Evolutionary conservation across 2,329 filamentous ascomycete species (phyloP).

Genomic region (Sclerotinia minor): DNA sequence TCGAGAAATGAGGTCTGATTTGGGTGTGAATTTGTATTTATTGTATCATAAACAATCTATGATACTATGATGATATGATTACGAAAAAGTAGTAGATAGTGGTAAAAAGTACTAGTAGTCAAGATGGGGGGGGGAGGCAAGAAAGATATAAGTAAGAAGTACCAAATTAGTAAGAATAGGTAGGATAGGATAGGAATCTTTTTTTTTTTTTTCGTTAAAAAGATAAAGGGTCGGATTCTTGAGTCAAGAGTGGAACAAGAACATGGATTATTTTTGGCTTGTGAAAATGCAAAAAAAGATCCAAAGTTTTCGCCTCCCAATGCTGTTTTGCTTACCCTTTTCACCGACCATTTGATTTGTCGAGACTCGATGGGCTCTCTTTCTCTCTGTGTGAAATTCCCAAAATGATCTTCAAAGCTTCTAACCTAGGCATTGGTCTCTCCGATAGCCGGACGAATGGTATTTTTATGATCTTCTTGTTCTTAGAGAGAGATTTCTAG

Average conservation of each 20-base stretch:
- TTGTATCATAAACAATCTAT: not conserved
- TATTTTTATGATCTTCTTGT: not conserved
- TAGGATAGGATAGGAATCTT: not conserved
- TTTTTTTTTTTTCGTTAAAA: not conserved
- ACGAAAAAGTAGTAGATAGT: not conserved
- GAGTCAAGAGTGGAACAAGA: no score
- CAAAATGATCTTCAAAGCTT: not conserved
- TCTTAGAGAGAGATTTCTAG: not conserved
- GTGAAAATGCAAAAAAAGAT: slow-evolving; percentile 13
- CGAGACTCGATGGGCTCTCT: no score
- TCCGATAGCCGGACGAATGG: slow-evolving; percentile 1
- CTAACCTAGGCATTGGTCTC: not conserved
- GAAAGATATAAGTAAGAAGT: not conserved
- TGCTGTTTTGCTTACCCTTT: slow-evolving; percentile 1
- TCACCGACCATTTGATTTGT: slow-evolving; percentile 3
- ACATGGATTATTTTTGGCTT: slow-evolving; percentile 3
- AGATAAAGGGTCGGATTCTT: slow-evolving; percentile 11
- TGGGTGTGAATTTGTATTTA: not conserved
- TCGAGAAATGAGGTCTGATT: not conserved
- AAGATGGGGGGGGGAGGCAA: not conserved
- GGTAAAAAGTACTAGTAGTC: no score
- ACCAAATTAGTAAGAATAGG: not conserved
- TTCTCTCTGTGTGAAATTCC: no score
- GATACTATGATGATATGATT: not conserved
- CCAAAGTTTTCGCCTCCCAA: not conserved